phyloP scores from a whole-genome alignment of 2,329 filamentous ascomycete genomes.

The Epicoccum sorghinum region DNA sequence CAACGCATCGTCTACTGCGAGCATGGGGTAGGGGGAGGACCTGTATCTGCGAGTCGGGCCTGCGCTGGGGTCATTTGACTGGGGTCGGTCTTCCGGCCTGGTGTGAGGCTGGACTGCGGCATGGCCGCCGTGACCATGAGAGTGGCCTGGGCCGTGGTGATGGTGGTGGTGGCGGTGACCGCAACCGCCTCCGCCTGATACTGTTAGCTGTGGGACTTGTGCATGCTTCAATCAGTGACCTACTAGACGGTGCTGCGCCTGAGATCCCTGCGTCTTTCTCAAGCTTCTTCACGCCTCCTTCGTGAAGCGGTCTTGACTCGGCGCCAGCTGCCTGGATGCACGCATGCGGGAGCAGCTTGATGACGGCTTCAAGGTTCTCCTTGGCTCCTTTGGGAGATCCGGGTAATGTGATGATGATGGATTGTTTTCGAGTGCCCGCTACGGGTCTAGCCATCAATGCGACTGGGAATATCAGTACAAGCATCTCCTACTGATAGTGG shows the following conservation, averaged over 20 bases:
- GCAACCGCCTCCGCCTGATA: slow-evolving; percentile 29
- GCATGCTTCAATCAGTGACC: neutral
- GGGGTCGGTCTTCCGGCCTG: slow-evolving; percentile 61
- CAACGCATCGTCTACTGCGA: slow-evolving; percentile 82
- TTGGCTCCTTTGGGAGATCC: slow-evolving; percentile 94
- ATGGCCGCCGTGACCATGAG: slow-evolving; percentile 64
- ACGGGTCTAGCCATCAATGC: slow-evolving; percentile 96
- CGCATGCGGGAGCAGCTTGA: slow-evolving; percentile 94
- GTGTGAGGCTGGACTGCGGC: slow-evolving; percentile 71
- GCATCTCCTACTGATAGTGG: neutral
- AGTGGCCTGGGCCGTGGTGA: slow-evolving; percentile 61
- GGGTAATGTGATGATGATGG: slow-evolving; percentile 85
- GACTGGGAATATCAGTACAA: slow-evolving; percentile 62
- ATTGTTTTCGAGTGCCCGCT: slow-evolving; percentile 81
- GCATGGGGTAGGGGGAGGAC: slow-evolving; percentile 90
- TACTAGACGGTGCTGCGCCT: slow-evolving; percentile 23
- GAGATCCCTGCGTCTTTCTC: slow-evolving; percentile 76
- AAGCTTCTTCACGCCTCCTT: slow-evolving; percentile 80
- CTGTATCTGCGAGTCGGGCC: slow-evolving; percentile 74
- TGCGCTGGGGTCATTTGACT: slow-evolving; percentile 65
- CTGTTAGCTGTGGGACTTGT: neutral
- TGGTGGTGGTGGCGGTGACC: slow-evolving; percentile 54
- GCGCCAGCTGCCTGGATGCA: slow-evolving; percentile 85
- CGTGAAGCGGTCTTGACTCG: slow-evolving; percentile 79
- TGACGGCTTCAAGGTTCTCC: slow-evolving; percentile 87